Base-by-base conservation (phyloP, 306 rosid genomes). In the Clitoria ternatea region DNA sequence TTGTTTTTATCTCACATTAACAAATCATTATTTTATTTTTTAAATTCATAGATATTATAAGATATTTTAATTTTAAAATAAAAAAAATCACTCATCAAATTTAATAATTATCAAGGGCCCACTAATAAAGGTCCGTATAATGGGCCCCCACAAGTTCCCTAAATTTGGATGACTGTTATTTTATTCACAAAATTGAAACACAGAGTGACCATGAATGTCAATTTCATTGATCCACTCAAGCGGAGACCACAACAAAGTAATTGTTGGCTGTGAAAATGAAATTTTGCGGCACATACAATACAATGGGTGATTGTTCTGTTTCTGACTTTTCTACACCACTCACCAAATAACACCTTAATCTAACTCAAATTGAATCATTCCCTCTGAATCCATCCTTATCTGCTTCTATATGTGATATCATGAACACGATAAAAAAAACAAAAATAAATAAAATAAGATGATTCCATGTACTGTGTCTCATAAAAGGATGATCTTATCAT, bases 301-400 rank as follows among this genome's bases (percentile, higher is more conserved):
- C 1, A 45, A 60, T 59, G 24, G 15, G 17, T 14, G 11, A 24
- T 61, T 11, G 54, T 63, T 74, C 54, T 11, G 54, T 63, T 74
- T 67, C 19, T 52, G 59, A 43, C 27, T 70, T 77, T 54, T 85
- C 81, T 47, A 77, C 65, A 32, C 73, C 82, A 64, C 14, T 84
- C 69, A 66, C 82, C 70, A 54, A 42, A 61, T 71, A 39, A 54
- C 77, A 72, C 74, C 13, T 40, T 33, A 29, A 68, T 75, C 81
- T 81, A 64, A 12, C 12, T 62, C 53, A 45, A 19, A 26, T 9
- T 13, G 48, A 65, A 39, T 68, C 13, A 55, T 20, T 68, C 65
- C 19, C 67, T 68, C 79, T 37, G 23, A 39, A 32, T 12, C 59
- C 26, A 54, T 61, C 55, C 52, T 61, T 69, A 40, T 61, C 76